Evolutionary conservation across 2,329 filamentous ascomycete genomes (phyloP).

Genomic region (Penicillium hesseltinei): DNA sequence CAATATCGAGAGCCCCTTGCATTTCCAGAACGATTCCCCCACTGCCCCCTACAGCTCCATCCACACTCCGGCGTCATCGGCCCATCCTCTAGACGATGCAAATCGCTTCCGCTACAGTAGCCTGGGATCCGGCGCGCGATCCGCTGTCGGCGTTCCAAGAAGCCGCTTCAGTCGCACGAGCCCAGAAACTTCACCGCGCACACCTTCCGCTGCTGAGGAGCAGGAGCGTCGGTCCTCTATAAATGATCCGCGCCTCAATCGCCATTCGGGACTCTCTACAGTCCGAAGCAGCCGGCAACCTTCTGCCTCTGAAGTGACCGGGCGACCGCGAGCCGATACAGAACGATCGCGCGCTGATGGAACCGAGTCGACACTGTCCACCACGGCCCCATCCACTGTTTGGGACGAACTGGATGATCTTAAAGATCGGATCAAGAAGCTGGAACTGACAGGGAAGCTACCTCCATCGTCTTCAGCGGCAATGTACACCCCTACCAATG

Average conservation of each 20-base stretch:
- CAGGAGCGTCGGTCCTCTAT: conserved; percentile 34
- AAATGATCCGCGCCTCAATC: conserved; percentile 34
- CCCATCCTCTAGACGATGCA: conserved; percentile 41
- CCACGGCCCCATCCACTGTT: conserved; percentile 84
- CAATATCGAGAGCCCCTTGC: conserved; percentile 36
- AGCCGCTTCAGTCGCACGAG: conserved; percentile 38
- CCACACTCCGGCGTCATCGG: conserved; percentile 34
- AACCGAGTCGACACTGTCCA: conserved; percentile 84
- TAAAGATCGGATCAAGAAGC: conserved; percentile 84
- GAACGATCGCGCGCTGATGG: conserved; percentile 54
- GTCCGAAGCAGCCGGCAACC: conserved; percentile 38
- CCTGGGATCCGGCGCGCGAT: conserved; percentile 35
- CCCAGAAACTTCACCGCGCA: conserved; percentile 36
- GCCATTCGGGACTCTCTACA: conserved; percentile 35
- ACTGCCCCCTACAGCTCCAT: conserved; percentile 28
- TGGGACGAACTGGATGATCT: conserved; percentile 98
- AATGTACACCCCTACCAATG: conserved; percentile 69
- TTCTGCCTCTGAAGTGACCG: conserved; percentile 37
- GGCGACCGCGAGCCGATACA: conserved; percentile 33
- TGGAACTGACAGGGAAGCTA: conserved; percentile 86
- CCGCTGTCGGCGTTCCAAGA: conserved; percentile 36
- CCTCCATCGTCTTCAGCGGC: conserved; percentile 79
- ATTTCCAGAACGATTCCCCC: conserved; percentile 34
- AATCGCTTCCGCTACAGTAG: conserved; percentile 35
- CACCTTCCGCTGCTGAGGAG: conserved; percentile 29